Conservation (phyloP, 2,329 filamentous ascomycete species). For the Mycosphaerelloides madeirae region DNA sequence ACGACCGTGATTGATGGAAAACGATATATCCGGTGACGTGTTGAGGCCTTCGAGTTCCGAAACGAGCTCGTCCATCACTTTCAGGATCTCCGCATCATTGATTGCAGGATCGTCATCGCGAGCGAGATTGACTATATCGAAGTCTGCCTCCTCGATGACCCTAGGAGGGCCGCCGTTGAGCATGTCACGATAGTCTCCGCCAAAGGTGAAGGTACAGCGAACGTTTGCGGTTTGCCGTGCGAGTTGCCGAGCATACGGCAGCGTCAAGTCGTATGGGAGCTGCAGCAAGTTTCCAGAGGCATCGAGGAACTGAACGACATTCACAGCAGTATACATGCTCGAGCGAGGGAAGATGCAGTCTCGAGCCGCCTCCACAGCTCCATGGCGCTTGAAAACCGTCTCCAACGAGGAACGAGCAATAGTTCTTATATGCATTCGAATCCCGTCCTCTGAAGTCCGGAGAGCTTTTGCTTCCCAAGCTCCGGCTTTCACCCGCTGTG, state of each 20-base stretch:
- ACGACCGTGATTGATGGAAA: constrained; percentile 84
- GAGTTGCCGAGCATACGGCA: constrained; percentile 80
- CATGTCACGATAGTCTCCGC: constrained; percentile 77
- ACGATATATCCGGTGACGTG: constrained; percentile 69
- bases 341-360: constrained; percentile 78
- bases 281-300: constrained; percentile 82
- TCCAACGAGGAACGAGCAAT: constrained; percentile 69
- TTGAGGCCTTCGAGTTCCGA: constrained; percentile 61
- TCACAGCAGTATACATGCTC: constrained; percentile 62
- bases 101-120: constrained; percentile 76
- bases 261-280: constrained; percentile 86
- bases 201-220: constrained; percentile 80
- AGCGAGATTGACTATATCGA: constrained; percentile 78
- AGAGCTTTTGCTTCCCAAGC: constrained; percentile 44
- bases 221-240: constrained; percentile 64
- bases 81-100: constrained; percentile 90
- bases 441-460: constrained; percentile 19
- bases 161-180: constrained; percentile 74
- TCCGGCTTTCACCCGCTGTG: constrained; percentile 68
- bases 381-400: constrained; percentile 80
- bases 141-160: constrained; percentile 85
- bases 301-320: constrained; percentile 76
- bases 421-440: constrained; percentile 22
- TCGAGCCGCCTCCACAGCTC: constrained; percentile 74
- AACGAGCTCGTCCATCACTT: constrained; percentile 88